phyloP scores from a whole-genome alignment of 208 protist genomes.

The Leishmania guyanensis region DNA sequence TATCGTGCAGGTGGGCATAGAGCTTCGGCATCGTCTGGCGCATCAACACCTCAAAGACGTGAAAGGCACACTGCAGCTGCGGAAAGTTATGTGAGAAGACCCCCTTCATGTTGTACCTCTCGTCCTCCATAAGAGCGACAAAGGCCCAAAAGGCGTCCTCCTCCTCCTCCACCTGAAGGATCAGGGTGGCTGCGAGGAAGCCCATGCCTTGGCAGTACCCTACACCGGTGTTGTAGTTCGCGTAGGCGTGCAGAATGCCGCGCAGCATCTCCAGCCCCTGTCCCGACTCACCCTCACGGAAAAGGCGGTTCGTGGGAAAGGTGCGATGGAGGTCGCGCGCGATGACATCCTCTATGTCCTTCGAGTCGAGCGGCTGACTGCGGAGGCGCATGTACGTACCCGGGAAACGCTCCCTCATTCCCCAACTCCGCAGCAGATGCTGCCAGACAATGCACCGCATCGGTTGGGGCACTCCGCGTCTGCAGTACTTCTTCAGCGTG shows the following conservation, averaged over 20 bases:
- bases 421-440: constrained; percentile 51
- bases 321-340: constrained; percentile 85
- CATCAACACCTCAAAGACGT: constrained; percentile 74
- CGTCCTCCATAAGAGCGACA: constrained; percentile 77
- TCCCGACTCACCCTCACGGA: constrained; percentile 32
- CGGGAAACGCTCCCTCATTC: constrained; percentile 15
- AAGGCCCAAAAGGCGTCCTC: constrained; percentile 88
- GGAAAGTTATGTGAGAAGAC: constrained; percentile 83
- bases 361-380: constrained; percentile 27
- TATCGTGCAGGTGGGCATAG: constrained; percentile 38
- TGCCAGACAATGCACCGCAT: constrained; percentile 69
- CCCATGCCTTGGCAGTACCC: constrained; percentile 94
- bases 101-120: constrained; percentile 56
- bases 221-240: constrained; percentile 62
- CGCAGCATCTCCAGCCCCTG: constrained; percentile 69
- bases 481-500: constrained; percentile 63
- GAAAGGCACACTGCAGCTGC: constrained; percentile 62
- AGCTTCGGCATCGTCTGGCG: constrained; percentile 41
- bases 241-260: constrained; percentile 81
- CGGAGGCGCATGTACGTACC: constrained; percentile 40
- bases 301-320: constrained; percentile 83
- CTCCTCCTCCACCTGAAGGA: constrained; percentile 82
- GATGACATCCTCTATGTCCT: constrained; percentile 64
- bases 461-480: constrained; percentile 72
- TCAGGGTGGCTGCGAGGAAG: constrained; percentile 85